Evolutionary conservation across 305 asterid species (phyloP).

Genomic region (Fraxinus velutina): DNA sequence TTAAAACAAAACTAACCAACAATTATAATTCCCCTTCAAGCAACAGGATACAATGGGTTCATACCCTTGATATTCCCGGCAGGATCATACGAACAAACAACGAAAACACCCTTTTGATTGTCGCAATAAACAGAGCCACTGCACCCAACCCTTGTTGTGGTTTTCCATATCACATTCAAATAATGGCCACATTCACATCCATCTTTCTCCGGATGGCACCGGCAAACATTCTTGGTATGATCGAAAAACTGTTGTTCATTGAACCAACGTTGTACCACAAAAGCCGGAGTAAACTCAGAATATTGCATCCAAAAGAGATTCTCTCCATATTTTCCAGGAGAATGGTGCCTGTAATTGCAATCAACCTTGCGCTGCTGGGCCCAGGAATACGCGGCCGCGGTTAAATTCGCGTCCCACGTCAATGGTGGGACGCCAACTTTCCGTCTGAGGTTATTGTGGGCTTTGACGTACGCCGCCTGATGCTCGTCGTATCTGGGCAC

Average conservation of each 20-base stretch:
- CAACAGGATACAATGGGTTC: constrained; percentile 34
- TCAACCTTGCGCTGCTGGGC: constrained; percentile 42
- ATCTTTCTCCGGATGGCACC: constrained; percentile 36
- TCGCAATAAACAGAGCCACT: constrained; percentile 54
- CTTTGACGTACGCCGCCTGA: constrained; percentile 42
- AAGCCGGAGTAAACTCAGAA: constrained; percentile 38
- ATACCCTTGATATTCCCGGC: constrained; percentile 32
- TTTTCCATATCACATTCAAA: constrained; percentile 44
- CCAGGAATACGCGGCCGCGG: constrained; percentile 47
- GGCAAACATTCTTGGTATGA: constrained; percentile 19
- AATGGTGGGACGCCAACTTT: constrained; percentile 40
- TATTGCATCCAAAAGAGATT: constrained; percentile 53
- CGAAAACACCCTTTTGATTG: constrained; percentile 39
- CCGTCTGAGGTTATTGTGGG: constrained; percentile 50
- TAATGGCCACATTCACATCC: constrained; percentile 79
- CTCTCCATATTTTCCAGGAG: constrained; percentile 45
- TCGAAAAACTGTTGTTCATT: constrained; percentile 39
- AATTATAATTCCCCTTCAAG: not conserved
- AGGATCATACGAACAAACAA: constrained; percentile 57
- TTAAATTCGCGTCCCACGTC: constrained; percentile 43
- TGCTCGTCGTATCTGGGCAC: constrained; percentile 33
- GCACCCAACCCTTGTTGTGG: constrained; percentile 52
- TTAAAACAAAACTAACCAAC: not conserved
- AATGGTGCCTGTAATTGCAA: constrained; percentile 56
- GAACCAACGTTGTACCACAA: constrained; percentile 55